Evolutionary conservation across 495 filamentous ascomycete genomes (phyloP).

Genomic region (Aspergillus funiculosus): DNA sequence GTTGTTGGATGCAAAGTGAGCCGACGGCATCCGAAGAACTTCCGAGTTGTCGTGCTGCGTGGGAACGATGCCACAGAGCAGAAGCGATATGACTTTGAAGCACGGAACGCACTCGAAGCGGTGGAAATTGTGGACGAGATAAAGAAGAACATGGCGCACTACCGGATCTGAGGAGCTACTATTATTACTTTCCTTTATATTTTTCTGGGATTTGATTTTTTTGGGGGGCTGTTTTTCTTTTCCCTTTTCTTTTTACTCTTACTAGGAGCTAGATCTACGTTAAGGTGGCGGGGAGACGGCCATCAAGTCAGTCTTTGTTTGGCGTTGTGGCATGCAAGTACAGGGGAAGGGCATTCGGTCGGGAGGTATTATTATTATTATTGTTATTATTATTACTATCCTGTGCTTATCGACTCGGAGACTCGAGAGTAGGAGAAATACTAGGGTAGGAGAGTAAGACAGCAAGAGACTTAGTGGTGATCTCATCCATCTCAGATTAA

Average conservation of each 20-base stretch:
- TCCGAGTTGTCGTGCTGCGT: slow-evolving; percentile 79
- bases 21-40: slow-evolving; percentile 82
- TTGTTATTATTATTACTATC: too few species aligned
- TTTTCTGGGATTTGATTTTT: slow-evolving; percentile 3
- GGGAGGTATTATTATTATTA: too few species aligned
- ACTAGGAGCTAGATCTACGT: neutral
- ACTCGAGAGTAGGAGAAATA: too few species aligned
- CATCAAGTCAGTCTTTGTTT: neutral
- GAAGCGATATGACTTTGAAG: slow-evolving; percentile 97
- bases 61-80: slow-evolving; percentile 63
- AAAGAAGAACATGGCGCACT: slow-evolving; percentile 55
- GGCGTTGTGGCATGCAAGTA: slow-evolving; percentile 1
- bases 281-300: neutral
- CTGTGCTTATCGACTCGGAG: too few species aligned
- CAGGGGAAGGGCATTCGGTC: too few species aligned
- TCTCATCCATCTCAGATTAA: slow-evolving; percentile 11
- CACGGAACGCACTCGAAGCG: slow-evolving; percentile 71
- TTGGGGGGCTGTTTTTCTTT: neutral
- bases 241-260: neutral
- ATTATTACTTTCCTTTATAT: neutral
- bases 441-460: too few species aligned
- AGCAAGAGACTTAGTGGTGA: slow-evolving; percentile 5
- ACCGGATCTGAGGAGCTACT: slow-evolving; percentile 32
- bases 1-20: slow-evolving; percentile 92
- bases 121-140: slow-evolving; percentile 85